Percentiles rank a stretch among this genome's conserved stretches.
Evolutionary conservation across 2,329 filamentous ascomycete species (phyloP).

Genomic region (Calonectria hongkongensis): DNA sequence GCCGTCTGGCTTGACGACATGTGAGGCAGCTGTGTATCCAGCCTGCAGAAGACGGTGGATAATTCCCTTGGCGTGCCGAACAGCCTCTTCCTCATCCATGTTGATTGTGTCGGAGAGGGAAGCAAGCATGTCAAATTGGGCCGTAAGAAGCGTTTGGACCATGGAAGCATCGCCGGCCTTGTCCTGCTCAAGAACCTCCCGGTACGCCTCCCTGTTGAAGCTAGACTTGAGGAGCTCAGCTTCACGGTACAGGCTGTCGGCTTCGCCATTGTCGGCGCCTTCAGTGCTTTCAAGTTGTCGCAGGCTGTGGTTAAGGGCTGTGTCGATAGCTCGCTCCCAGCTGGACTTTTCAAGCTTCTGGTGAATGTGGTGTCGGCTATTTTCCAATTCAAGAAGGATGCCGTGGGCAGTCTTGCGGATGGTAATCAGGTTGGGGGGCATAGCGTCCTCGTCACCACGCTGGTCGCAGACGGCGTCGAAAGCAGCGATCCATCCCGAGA

Average conservation of each 20-base stretch:
- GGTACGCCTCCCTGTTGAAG: conserved; percentile 86
- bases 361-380: conserved; percentile 92
- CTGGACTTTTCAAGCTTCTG: conserved; percentile 86
- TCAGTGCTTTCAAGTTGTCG: conserved; percentile 81
- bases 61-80: conserved; percentile 85
- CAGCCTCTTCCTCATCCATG: conserved; percentile 89
- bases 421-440: conserved; percentile 80
- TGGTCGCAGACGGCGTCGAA: conserved; percentile 89
- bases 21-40: conserved; percentile 83
- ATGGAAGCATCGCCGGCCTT: conserved; percentile 85
- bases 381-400: conserved; percentile 91
- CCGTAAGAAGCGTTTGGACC: conserved; percentile 88
- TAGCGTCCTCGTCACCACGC: conserved; percentile 70
- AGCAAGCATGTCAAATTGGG: conserved; percentile 93
- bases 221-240: conserved; percentile 89
- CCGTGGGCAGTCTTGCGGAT: conserved; percentile 93
- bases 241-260: conserved; percentile 84
- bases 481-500: conserved; percentile 94
- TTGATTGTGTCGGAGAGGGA: conserved; percentile 87
- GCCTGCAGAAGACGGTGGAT: conserved; percentile 86
- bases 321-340: conserved; percentile 92
- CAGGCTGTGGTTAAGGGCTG: conserved; percentile 89
- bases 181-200: conserved; percentile 88
- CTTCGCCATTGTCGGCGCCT: conserved; percentile 74
- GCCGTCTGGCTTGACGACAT: conserved; percentile 94